Evolutionary conservation across 2,329 filamentous ascomycete genomes (phyloP), one percentile per base, ranked within the genome.

Genomic region (Ramichloridium luteum): DNA sequence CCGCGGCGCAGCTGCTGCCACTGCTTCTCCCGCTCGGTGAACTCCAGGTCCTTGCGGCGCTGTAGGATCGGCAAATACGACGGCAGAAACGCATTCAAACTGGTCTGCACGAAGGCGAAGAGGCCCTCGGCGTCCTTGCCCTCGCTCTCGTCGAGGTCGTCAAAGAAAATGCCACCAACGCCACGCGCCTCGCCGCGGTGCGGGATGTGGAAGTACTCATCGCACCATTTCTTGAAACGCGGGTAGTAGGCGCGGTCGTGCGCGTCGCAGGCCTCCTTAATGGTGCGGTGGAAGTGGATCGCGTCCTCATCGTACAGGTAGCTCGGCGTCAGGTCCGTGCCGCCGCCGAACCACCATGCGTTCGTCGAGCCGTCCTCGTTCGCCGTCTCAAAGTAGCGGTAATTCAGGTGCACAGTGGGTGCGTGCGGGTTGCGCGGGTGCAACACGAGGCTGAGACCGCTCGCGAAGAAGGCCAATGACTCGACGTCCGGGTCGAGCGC

Each of bases 271-370:
- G 80, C 80, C 27, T 84, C 75, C 61, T 94, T 96, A 50, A 98
- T 78, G 2, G 80, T 84, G 56, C 76, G 76, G 67, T 98, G 90
- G 71, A 98, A 98, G 59, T 94, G 88, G 36, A 92, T 81, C 22
- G 83, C 88, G 56, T 98, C 90, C 57, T 98, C 90, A 47, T 94
- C 88, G 60, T 93, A 96, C 17, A 98, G 72, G 55, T 96, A 98
- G 23, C 72, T 76, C 0, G 90, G 90, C 9, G 90, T 98, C 45
- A 98, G 61, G 58, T 98, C 90, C 32, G 83, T 86, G 35, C 90
- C 90, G 30, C 90, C 90, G 42, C 90, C 90, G 50, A 93, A 98
- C 90, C 90, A 98, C 88, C 90, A 98, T 5, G 85, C 80, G 43
- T 88, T 84, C 31, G 68, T 77, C 44, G 68, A 80, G 26, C 81